A percentile compares a stretch with the other conserved stretches of the same genome.
These are phyloP conservation scores for Musa beccarii DNA, from an alignment of 176 grass and related monocot genomes.

Conservation along the genomic window DNA sequence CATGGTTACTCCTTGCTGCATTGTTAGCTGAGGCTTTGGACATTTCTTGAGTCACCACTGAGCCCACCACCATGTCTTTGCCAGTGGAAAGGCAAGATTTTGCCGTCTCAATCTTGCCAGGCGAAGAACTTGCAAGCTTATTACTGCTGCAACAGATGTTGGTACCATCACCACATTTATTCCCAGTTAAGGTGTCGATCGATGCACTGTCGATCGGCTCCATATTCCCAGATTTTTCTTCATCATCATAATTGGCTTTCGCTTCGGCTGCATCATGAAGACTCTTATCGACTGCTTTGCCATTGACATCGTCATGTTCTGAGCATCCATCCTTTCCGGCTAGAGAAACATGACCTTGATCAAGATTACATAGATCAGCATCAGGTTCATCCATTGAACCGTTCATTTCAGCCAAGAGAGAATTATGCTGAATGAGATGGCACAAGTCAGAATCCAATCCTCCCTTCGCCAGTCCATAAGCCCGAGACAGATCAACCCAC, in stretches of 20 bases:
- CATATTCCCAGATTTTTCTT: not conserved
- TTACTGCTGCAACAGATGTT: not conserved
- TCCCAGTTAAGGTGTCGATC: not conserved
- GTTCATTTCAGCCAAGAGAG: conserved; percentile 11
- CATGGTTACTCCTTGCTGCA: not conserved
- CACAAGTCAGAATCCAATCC: conserved; percentile 34
- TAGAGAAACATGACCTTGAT: not conserved
- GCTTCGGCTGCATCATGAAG: not conserved
- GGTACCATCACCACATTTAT: not conserved
- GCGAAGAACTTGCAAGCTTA: not conserved
- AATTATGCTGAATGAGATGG: conserved; percentile 23
- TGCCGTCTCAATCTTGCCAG: not conserved
- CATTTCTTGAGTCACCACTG: not conserved
- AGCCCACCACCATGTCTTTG: not conserved
- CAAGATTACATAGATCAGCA: not conserved
- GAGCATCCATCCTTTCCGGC: not conserved
- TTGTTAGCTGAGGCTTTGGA: not conserved
- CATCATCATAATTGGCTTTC: not conserved
- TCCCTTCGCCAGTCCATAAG: conserved; percentile 34
- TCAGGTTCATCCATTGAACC: not conserved
- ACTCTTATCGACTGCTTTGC: not conserved
- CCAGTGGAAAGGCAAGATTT: not conserved
- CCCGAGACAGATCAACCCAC: conserved; percentile 48
- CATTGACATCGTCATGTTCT: not conserved
- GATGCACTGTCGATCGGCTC: not conserved